Conservation (phyloP, 176 grass and related monocot species). For the Zea mays region Zm-B73-REFERENCE-NAM-5.0 NC_050096.1:53208001-53208500, state of each 20-base stretch:
- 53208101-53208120: conserved; percentile 94
- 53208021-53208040: conserved; percentile 25
- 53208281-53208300: conserved; percentile 93
- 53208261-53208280: conserved; percentile 75
- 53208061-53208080: conserved; percentile 66
- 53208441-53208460: conserved; percentile 88
- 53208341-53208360: conserved; percentile 83
- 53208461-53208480: conserved; percentile 93
- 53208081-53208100: conserved; percentile 80
- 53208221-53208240: conserved; percentile 62
- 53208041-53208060: conserved; percentile 80
- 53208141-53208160: conserved; percentile 93
- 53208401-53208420: conserved; percentile 88
- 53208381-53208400: conserved; percentile 80
- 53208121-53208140: conserved; percentile 74
- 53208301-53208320: conserved; percentile 77
- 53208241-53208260: conserved; percentile 88
- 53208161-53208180: conserved; percentile 90
- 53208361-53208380: conserved; percentile 84
- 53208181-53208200: conserved; percentile 78
- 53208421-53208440: conserved; percentile 84
- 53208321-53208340: conserved; percentile 85
- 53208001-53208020: neutral
- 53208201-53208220: conserved; percentile 87
- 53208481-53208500: conserved; percentile 82